Percentiles rank a stretch among this genome's conserved stretches.
These are phyloP conservation scores for Aspergillus fischeri DNA, from an alignment of 2,329 filamentous ascomycete species.

Conservation along the genomic window DNA sequence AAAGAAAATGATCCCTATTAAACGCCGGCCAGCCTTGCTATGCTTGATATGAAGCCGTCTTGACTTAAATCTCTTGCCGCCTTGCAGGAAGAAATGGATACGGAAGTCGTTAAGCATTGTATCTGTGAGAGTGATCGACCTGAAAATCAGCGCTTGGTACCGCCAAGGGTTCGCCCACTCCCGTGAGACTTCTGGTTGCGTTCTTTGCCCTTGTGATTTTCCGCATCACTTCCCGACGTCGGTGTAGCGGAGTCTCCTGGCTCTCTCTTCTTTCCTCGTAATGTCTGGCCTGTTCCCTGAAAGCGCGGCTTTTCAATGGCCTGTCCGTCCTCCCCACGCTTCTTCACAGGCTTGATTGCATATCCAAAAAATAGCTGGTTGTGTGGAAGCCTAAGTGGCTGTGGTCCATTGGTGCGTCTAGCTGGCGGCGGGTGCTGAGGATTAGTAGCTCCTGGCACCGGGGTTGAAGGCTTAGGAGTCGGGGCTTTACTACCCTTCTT, in stretches of 20 bases:
- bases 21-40: slow-evolving; percentile 27
- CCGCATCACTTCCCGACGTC: slow-evolving; percentile 33
- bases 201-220: slow-evolving; percentile 20
- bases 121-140: not conserved
- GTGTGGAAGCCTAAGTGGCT: slow-evolving; percentile 75
- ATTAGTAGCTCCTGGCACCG: slow-evolving; percentile 57
- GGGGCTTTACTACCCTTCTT: slow-evolving; percentile 77
- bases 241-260: slow-evolving; percentile 33
- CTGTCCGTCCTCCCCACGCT: slow-evolving; percentile 63
- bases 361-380: slow-evolving; percentile 98
- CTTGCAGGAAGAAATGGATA: slow-evolving; percentile 8
- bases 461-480: slow-evolving; percentile 69
- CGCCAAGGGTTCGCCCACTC: slow-evolving; percentile 17
- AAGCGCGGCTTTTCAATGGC: slow-evolving; percentile 68
- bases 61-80: not conserved
- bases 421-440: slow-evolving; percentile 41
- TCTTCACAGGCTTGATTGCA: slow-evolving; percentile 82
- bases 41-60: slow-evolving; percentile 12
- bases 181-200: slow-evolving; percentile 10
- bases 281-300: slow-evolving; percentile 76
- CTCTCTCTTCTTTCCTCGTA: slow-evolving; percentile 69
- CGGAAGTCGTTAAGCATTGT: not conserved
- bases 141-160: slow-evolving; percentile 2
- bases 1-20: slow-evolving; percentile 5
- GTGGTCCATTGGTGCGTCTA: slow-evolving; percentile 68